Evolutionary conservation across 805 yeast species (phyloP).

Genomic region (Myxozyma vanderwaltii): DNA sequence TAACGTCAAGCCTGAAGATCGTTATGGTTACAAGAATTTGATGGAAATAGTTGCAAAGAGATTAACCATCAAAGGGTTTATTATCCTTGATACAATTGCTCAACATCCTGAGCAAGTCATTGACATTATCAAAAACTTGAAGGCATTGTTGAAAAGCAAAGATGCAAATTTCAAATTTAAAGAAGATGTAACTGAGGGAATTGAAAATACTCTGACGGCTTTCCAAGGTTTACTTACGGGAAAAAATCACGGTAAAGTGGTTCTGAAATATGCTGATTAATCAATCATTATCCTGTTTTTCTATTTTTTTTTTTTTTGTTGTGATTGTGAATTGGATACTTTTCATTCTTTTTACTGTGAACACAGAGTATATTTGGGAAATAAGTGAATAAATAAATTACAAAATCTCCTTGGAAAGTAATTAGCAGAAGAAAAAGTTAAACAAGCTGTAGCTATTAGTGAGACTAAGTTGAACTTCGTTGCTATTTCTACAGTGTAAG

Average conservation of each 20-base stretch:
- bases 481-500: too few species aligned
- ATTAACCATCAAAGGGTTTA: conserved; percentile 56
- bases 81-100: conserved; percentile 50
- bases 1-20: conserved; percentile 47
- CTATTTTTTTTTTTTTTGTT: too few species aligned
- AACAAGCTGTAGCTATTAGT: too few species aligned
- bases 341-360: too few species aligned
- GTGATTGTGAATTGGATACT: too few species aligned
- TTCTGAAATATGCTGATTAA: conserved; percentile 27
- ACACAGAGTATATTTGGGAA: too few species aligned
- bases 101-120: conserved; percentile 38
- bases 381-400: too few species aligned
- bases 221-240: conserved; percentile 33
- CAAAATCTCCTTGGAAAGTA: too few species aligned
- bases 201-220: conserved; percentile 27
- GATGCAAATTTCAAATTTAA: conserved; percentile 4
- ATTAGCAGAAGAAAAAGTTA: too few species aligned
- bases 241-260: conserved; percentile 33
- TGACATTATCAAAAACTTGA: conserved; percentile 13
- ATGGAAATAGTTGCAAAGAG: conserved; percentile 52
- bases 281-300: too few species aligned
- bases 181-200: conserved; percentile 31
- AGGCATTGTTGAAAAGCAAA: conserved; percentile 10
- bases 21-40: conserved; percentile 47
- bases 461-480: too few species aligned